phyloP scores from a whole-genome alignment of 257 asterid genomes.

The Rehmannia glutinosa region DNA sequence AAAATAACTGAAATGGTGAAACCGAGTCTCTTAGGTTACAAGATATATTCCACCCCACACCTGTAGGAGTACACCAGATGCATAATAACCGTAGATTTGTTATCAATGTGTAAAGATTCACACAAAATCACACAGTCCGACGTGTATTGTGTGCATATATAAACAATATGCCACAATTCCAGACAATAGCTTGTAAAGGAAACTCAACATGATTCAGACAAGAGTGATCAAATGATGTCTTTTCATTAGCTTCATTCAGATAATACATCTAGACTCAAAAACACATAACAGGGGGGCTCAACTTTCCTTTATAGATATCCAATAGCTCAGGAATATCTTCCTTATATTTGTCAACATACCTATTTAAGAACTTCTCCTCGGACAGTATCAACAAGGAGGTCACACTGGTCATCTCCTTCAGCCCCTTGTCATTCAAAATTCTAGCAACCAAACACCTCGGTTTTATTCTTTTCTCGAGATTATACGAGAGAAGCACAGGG shows the following conservation, averaged over 20 bases:
- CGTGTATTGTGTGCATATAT: too few species aligned
- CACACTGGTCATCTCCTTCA: neutral
- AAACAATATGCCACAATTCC: too few species aligned
- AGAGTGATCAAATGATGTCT: neutral
- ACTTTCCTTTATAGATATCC: neutral
- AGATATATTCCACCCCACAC: too few species aligned
- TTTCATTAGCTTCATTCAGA: neutral
- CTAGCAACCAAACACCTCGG: constrained; percentile 18
- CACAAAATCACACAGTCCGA: too few species aligned
- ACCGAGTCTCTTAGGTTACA: too few species aligned
- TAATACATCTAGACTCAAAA: neutral
- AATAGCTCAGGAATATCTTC: neutral
- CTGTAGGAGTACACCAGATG: too few species aligned
- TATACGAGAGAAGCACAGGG: constrained; percentile 16
- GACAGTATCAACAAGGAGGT: neutral
- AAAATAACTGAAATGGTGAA: too few species aligned
- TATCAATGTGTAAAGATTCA: too few species aligned
- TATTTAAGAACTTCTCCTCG: neutral
- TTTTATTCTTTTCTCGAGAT: neutral
- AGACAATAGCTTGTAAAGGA: too few species aligned
- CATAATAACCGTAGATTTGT: too few species aligned
- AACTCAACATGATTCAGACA: too few species aligned
- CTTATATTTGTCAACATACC: neutral
- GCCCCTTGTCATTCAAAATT: constrained; percentile 2
- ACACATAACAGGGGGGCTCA: neutral